A percentile compares a stretch with the other conserved stretches of the same genome.
Evolutionary conservation across 2,329 filamentous ascomycete species (phyloP).

Genomic region (Sclerotinia minor): DNA sequence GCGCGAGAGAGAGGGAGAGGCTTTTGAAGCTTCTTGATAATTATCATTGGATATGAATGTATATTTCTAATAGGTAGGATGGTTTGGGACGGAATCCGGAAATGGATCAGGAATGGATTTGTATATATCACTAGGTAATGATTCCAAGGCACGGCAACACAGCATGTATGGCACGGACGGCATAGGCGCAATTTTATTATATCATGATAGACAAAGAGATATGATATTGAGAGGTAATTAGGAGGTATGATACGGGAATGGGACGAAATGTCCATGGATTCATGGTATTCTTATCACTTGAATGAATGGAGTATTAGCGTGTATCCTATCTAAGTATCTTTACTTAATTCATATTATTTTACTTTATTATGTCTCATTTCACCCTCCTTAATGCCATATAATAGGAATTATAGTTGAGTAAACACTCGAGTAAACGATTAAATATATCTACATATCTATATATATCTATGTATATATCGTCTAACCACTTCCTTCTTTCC

Average conservation of each 20-base stretch:
- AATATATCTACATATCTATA: too few relatives aligned
- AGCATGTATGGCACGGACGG: not conserved
- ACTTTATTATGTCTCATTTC: too few relatives aligned
- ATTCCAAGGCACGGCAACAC: not conserved
- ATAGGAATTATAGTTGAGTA: too few relatives aligned
- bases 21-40: constrained; percentile 12
- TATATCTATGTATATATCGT: too few relatives aligned
- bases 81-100: not conserved
- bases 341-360: too few relatives aligned
- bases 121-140: not conserved
- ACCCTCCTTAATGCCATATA: too few relatives aligned
- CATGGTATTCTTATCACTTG: not conserved
- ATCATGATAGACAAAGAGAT: not conserved
- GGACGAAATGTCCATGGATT: not conserved
- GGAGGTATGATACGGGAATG: not conserved
- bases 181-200: constrained; percentile 7
- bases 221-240: not conserved
- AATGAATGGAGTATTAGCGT: too few relatives aligned
- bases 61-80: not conserved
- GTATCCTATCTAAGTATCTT: too few relatives aligned
- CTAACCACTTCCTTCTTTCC: too few relatives aligned
- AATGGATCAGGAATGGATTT: not conserved
- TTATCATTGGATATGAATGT: not conserved
- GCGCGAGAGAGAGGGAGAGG: not conserved
- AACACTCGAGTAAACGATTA: too few relatives aligned